These are phyloP conservation scores for Craterostigma plantagineum DNA, from an alignment of 257 asterid species.

Conservation along the genomic window DNA sequence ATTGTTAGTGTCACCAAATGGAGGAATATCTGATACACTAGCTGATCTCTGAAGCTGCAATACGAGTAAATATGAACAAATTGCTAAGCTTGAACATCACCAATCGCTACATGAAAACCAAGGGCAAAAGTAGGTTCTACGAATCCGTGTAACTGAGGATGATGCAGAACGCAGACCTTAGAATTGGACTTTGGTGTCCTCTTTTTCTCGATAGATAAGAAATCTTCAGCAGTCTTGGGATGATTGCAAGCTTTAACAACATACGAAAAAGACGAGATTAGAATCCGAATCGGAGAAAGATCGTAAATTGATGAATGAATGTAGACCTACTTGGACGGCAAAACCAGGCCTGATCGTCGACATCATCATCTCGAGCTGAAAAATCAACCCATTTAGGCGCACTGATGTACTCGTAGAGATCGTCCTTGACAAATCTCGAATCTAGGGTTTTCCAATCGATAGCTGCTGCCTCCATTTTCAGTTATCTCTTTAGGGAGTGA, in stretches of 20 bases:
- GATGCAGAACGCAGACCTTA: constrained; percentile 25
- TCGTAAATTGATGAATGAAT: constrained; percentile 4
- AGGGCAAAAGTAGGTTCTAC: too few relatives aligned
- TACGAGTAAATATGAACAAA: background rate
- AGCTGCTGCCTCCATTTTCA: constrained; percentile 60
- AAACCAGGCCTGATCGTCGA: constrained; percentile 89
- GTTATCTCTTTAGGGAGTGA: background rate
- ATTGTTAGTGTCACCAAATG: too few relatives aligned
- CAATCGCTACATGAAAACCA: too few relatives aligned
- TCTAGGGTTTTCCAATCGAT: constrained; percentile 80
- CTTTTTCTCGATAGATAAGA: constrained; percentile 18
- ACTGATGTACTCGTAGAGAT: constrained; percentile 50
- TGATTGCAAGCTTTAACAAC: constrained; percentile 50
- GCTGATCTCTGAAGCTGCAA: too few relatives aligned
- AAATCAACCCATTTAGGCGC: constrained; percentile 97
- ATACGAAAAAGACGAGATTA: background rate
- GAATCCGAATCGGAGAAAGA: constrained; percentile 7
- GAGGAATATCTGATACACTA: too few relatives aligned
- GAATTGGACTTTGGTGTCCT: constrained; percentile 24
- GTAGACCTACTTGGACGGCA: constrained; percentile 54
- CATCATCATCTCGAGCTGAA: constrained; percentile 24
- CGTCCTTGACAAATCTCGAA: constrained; percentile 64
- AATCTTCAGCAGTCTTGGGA: constrained; percentile 68
- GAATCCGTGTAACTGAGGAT: constrained; percentile 2
- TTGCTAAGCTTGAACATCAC: too few relatives aligned